Evolutionary conservation across 164 flowering plant genomes (phyloP), one percentile per base, ranked within the genome.

Genomic region (grape (Vitis vinifera)): DNA sequence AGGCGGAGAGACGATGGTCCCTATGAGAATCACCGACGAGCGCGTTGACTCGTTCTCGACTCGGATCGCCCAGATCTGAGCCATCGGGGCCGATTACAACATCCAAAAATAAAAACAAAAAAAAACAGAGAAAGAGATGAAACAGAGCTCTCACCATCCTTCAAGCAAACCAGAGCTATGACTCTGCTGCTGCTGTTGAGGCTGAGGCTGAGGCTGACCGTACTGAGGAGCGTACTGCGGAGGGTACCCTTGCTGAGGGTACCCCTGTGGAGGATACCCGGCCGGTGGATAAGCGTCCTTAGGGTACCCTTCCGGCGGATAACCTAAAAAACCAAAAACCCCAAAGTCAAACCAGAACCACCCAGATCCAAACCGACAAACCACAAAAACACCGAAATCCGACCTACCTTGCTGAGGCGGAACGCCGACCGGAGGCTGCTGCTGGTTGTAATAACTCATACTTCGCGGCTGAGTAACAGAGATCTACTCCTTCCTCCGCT

Each of bases 401-500:
- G n/a, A 37, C 29, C 50, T 52, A 89, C 98, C 98, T 89, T 92
- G 98, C 23, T 91, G 92, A 68, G 98, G 96, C 62, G 98, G 97
- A 37, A 80, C 96, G 10, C 98, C 98, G 44, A 91, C 92, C 5
- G 98, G 96, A 15, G 96, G 94, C 66, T 87, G 93, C 10, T 86
- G 84, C 68, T 89, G 92, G 67, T 83, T 85, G 88, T 92, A 90
- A 59, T 89, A 89, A 79, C 93, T 89, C 98, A 92, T 92, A 8
- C 53, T 65, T 57, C 27, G 27, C 27, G 27, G 27, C 27, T 0
- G 27, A 23, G 27, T 23, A 23, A 1, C 27, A 23, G 27, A 23
- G 27, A 23, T 23, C 27, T 0, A 23, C 0, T 23, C 27, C 27
- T 23, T 23, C 27, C 27, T 23, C 27, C 27, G 44, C 4, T 37